These are phyloP conservation scores for Apiospora aurea DNA, from an alignment of 2,329 filamentous ascomycete species.

Conservation along the genomic window DNA sequence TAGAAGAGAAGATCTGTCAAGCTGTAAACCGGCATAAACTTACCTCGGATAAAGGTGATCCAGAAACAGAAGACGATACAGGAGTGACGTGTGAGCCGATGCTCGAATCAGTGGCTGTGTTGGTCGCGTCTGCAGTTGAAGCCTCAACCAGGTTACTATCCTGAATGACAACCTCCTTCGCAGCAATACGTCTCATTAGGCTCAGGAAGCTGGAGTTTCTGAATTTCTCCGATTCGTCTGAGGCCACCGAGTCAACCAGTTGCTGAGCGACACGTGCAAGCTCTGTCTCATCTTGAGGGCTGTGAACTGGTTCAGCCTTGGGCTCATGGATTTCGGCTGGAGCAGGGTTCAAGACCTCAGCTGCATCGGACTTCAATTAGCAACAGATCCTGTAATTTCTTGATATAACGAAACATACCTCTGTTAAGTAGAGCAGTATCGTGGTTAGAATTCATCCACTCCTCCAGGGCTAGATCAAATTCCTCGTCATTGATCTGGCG, in stretches of 20 bases:
- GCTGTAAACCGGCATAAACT: background rate
- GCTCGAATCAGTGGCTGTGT: background rate
- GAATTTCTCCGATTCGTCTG: constrained; percentile 77
- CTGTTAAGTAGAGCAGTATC: background rate
- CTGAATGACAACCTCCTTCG: constrained; percentile 75
- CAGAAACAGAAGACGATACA: background rate
- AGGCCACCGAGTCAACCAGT: constrained; percentile 71
- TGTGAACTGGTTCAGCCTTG: constrained; percentile 41
- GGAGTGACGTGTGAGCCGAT: background rate
- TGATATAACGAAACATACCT: background rate
- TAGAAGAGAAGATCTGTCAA: background rate
- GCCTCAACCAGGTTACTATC: constrained; percentile 69
- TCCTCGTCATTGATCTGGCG: constrained; percentile 22
- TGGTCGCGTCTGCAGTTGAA: background rate
- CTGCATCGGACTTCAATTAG: background rate
- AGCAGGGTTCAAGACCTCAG: background rate
- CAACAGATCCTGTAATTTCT: background rate
- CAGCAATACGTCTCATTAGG: constrained; percentile 78
- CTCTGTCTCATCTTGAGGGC: constrained; percentile 59
- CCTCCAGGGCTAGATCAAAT: constrained; percentile 30
- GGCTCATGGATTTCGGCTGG: constrained; percentile 44
- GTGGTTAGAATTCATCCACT: constrained; percentile 21
- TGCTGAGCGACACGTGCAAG: constrained; percentile 75
- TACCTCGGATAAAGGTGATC: background rate
- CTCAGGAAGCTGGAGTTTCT: constrained; percentile 78